Base-by-base conservation (phyloP, 2,329 filamentous ascomycete genomes). In the Ascochyta viciae-villosae region DNA sequence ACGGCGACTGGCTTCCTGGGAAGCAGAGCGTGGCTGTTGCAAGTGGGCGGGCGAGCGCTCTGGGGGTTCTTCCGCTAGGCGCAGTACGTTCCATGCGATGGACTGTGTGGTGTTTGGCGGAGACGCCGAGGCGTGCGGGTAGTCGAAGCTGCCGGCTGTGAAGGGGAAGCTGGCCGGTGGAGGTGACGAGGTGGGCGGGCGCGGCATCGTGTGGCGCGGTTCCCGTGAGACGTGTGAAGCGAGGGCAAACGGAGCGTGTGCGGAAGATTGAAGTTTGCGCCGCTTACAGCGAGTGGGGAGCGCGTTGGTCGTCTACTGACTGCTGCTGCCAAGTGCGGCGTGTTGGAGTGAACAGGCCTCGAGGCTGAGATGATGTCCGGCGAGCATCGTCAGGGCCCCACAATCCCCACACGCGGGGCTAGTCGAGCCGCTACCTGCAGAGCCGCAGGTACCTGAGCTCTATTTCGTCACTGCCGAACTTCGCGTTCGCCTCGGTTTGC, bases 121-220 rank as follows among this genome's bases (percentile, higher is more conserved):
- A 6, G 72, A 70, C 6, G 67, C 55, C n/a, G 70, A 73, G 38
- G 79, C 78, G 40, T 78, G 76, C 22, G 80, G 79, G 49, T 76
- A 75, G 67, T 81, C 80, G 66, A 80, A 80, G 63, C 70, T 72
- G 58, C 76, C 77, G 33, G 71, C 71, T 33, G 72, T 72, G 63
- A 71, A 74, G 50, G 71, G 57, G 49, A 70, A 71, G 44, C 54
- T 55, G n/a, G 65, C 48, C 27, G 68, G 62, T 23, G 66, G 67
- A 37, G 71, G 65, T 26, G 71, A 66, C 34, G 72, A 66, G 13
- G 72, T 51, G 15, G 63, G 61, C 41, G 69, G 64, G 65, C 68
- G 62, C 46, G 71, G 68, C 70, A 73, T 73, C 33, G 59, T 64
- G 62, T 63, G 38, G 43, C 39, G 54, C 34, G 41, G 60, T 46